A percentile compares a stretch with the other conserved stretches of the same genome.
Conservation (phyloP, 1,284 basidiomycete genomes). For the Lignosus rhinocerotis region DNA sequence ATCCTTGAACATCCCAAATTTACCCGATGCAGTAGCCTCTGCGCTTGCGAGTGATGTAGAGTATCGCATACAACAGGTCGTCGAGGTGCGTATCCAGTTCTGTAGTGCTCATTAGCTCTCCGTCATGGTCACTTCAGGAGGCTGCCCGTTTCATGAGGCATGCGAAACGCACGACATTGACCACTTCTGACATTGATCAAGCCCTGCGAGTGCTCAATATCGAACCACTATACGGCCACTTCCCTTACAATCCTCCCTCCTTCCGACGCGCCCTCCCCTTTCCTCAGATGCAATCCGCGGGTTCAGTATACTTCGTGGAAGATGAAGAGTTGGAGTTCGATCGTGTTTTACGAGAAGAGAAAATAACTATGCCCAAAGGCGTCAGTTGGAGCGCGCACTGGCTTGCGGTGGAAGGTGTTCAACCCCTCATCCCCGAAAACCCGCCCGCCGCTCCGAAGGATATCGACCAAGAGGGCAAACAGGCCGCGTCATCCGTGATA, state of each 20-base stretch:
- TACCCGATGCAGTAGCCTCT: constrained; percentile 82
- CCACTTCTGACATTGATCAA: constrained; percentile 89
- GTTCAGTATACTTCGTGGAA: constrained; percentile 88
- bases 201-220: constrained; percentile 94
- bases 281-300: constrained; percentile 55
- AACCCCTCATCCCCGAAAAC: constrained; percentile 96
- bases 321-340: constrained; percentile 99
- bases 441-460: constrained; percentile 79
- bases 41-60: constrained; percentile 95
- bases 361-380: constrained; percentile 75
- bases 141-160: constrained; percentile 97
- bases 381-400: constrained; percentile 91
- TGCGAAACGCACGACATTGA: constrained; percentile 83
- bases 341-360: constrained; percentile 81
- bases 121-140: constrained; percentile 60
- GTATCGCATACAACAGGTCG: constrained; percentile 91
- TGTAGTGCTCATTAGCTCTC: background rate
- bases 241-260: constrained; percentile 64
- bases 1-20: constrained; percentile 76
- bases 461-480: constrained; percentile 35
- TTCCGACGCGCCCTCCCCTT: constrained; percentile 77
- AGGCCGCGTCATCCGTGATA: constrained; percentile 23
- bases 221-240: constrained; percentile 86
- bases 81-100: constrained; percentile 62
- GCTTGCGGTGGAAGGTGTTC: constrained; percentile 97